Base-by-base conservation (phyloP, 2,329 filamentous ascomycete genomes). In the Arachnomyces sp. region DNA sequence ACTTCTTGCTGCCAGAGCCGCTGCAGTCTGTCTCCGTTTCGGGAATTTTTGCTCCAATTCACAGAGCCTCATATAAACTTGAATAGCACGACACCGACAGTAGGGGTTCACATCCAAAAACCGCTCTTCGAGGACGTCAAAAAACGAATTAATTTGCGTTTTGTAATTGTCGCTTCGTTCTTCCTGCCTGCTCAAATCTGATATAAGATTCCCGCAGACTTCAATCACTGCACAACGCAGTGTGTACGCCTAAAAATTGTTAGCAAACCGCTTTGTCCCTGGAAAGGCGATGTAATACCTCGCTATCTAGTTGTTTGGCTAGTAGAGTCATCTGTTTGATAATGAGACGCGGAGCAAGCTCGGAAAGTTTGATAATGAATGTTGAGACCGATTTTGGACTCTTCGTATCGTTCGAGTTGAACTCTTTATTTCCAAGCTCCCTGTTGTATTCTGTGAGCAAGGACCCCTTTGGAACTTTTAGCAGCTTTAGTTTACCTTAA, bases 51-150 rank as follows among this genome's bases (percentile, higher is more conserved):
- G 86, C 34, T 95, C 87, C n/a, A 96, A 73, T 42, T 95, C 88
- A 54, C 89, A 95, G 9, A 98, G 75, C 57, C 82, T 90, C 65
- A 86, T 78, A 56, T 92, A 95, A 3, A 96, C 92, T 57, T 98
- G 92, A 44, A 98, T 86, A 2, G 87, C 81, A 52, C 90, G 77
- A 63, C 85, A 93, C 55, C 92, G 79, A 59, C 88, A 95, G 66
- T 96, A 98, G 0, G 92, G 93, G 62, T 96, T 98, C 55, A 95
- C 78, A 54, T 98, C 92, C 36, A 96, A 73, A 63, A 98, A 98
- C 9, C 92, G 81, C 65, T 96, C 90, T 59, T 98, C 89, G 2
- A 98, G 71, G 0, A 96, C 89, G 54, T 96, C 90, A 55, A 96
- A 96, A 60, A 96, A 98, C 14, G 89, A 88, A 51, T 93, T 92